Evolutionary conservation across 2,329 filamentous ascomycete genomes (phyloP), one percentile per base, ranked within the genome.

Genomic region (Claviceps purpurea): DNA sequence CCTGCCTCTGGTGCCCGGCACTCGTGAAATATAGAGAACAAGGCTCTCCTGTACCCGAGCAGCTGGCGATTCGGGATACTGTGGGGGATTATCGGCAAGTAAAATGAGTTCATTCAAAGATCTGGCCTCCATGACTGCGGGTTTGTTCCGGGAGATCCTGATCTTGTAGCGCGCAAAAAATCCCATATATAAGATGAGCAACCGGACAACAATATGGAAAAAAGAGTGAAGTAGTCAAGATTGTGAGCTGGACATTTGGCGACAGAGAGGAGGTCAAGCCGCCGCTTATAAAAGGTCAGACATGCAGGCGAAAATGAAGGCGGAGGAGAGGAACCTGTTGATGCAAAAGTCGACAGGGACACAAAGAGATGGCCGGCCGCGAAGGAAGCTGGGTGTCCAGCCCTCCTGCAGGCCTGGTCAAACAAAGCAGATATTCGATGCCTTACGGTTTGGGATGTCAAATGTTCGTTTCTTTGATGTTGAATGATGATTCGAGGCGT

Each of bases 11-110:
- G 87, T 95, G 22, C 91, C 91, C 1, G 93, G 93, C 0, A 98
- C 91, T 58, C 91, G 77, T 39, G 91, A 89, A 58, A 98, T 94
- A 69, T 98, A 98, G 42, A 98, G 77, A 2, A 84, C 82, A 49
- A 97, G 68, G 4, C 88, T 82, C 49, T 88, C 81, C 56, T 84
- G 78, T 56, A 73, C 78, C 60, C 77, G 71, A 58, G 85, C 82
- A 3, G 82, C 79, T 5, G 87, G 85, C 62, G 87, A 87, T 61
- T 85, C 78, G 49, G 89, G 88, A 65, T 95, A 93, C 60, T 83
- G 78, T 47, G 93, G 91, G 43, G 91, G 93, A 61, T 95, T 89
- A 50, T 85, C 79, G 56, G 93, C 91, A 56, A 96, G 78, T 57
- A 88, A 93, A 57, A 98, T 77, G 50, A 81, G 30, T 34, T 34